Conservation (phyloP, 305 asterid species). For the Fraxinus albicans region DNA sequence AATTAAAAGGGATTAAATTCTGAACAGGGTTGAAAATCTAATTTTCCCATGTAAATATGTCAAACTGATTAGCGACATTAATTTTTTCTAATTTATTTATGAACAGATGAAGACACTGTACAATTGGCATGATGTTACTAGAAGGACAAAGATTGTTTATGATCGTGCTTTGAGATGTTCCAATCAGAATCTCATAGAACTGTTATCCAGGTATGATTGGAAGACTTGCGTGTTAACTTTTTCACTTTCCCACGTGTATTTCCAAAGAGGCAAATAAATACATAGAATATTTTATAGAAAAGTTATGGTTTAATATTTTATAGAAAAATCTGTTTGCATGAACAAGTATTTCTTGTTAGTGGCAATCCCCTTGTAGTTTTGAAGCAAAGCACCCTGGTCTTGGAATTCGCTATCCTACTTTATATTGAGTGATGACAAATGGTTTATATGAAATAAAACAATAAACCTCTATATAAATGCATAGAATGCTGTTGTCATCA, state of each 20-base stretch:
- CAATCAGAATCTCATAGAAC: conserved; percentile 67
- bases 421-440: not conserved
- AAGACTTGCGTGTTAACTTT: not conserved
- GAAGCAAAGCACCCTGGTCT: not conserved
- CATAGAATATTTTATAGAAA: not conserved
- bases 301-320: not conserved
- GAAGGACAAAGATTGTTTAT: conserved; percentile 87
- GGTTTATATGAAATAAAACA: not conserved
- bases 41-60: not conserved
- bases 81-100: conserved; percentile 7
- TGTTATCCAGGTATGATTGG: conserved; percentile 65
- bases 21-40: not conserved
- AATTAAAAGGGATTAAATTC: not conserved
- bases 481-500: not conserved
- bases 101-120: conserved; percentile 82
- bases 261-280: not conserved
- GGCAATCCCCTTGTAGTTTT: not conserved
- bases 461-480: not conserved
- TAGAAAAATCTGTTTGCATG: not conserved
- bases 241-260: not conserved
- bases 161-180: conserved; percentile 76
- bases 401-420: not conserved
- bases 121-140: conserved; percentile 96
- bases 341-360: not conserved
- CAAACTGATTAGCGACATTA: not conserved